These are phyloP conservation scores for Terana coerulea DNA, from an alignment of 768 basidiomycete genomes.

Conservation along the genomic window DNA sequence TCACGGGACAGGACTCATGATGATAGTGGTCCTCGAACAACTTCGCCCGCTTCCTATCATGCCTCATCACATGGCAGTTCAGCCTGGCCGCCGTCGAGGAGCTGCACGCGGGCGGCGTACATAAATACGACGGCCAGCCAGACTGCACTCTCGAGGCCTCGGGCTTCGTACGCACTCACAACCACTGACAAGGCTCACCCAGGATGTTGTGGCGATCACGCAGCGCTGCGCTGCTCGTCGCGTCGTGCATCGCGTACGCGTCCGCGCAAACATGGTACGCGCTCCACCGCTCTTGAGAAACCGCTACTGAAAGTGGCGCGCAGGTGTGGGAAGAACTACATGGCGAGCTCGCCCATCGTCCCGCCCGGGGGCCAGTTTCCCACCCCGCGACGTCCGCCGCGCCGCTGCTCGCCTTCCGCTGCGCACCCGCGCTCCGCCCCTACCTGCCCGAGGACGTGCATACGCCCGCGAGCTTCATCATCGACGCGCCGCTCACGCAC, in stretches of 20 bases:
- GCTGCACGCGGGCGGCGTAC: background rate
- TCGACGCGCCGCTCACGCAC: conserved; percentile 37
- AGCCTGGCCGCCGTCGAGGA: background rate
- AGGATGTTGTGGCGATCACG: too few species aligned
- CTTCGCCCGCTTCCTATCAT: background rate
- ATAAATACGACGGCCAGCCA: background rate
- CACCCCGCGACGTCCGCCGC: conserved; percentile 27
- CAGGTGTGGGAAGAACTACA: conserved; percentile 53
- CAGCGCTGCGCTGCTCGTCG: too few species aligned
- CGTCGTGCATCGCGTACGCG: background rate
- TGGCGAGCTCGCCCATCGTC: conserved; percentile 35
- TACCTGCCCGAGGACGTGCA: conserved; percentile 41
- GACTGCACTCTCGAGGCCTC: background rate
- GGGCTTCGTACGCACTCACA: too few species aligned
- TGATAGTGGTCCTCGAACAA: background rate
- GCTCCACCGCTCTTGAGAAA: background rate
- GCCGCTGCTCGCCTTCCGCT: conserved; percentile 43
- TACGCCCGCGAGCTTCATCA: conserved; percentile 26
- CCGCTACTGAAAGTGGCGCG: background rate
- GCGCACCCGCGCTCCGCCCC: conserved; percentile 43
- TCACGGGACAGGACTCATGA: background rate
- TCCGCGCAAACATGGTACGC: conserved; percentile 3
- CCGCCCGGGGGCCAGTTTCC: conserved; percentile 45
- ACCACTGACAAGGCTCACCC: too few species aligned
- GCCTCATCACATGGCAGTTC: background rate